Conservation (phyloP, 805 yeast genomes). For the Yarrowia porcina region DNA sequence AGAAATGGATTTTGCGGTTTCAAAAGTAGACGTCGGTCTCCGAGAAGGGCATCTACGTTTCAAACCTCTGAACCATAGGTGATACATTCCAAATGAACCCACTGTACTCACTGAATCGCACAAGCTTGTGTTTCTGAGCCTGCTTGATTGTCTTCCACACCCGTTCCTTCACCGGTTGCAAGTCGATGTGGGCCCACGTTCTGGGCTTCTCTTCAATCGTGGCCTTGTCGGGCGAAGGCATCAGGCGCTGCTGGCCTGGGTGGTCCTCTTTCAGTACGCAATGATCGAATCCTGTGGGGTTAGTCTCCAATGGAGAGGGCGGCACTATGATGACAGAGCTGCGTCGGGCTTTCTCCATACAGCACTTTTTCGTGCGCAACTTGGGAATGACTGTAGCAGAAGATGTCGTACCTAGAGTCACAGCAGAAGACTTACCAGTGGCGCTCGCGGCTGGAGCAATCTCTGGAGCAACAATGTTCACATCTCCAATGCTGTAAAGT, state of each 20-base stretch:
- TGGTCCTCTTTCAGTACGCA: neutral
- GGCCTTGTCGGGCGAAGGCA: neutral
- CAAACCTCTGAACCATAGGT: neutral
- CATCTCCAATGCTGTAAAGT: neutral
- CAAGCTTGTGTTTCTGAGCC: constrained; percentile 15
- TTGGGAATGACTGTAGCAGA: neutral
- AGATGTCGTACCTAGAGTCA: neutral
- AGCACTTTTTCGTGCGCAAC: neutral
- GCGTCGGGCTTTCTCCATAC: neutral
- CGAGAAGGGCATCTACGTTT: neutral
- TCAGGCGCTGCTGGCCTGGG: neutral
- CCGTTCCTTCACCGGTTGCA: neutral
- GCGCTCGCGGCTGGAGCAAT: neutral
- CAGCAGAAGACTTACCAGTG: neutral
- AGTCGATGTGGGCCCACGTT: neutral
- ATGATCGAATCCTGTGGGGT: neutral
- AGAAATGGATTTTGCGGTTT: neutral
- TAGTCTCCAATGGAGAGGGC: neutral
- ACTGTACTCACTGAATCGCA: constrained; percentile 2
- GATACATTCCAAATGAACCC: neutral
- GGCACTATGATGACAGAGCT: constrained; percentile 3
- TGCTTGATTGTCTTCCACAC: neutral
- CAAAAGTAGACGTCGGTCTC: neutral
- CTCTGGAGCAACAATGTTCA: neutral
- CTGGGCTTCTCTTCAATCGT: neutral